Evolutionary conservation across 1,284 basidiomycete species (phyloP).

Genomic region (Cutaneotrichosporon mucoides): DNA sequence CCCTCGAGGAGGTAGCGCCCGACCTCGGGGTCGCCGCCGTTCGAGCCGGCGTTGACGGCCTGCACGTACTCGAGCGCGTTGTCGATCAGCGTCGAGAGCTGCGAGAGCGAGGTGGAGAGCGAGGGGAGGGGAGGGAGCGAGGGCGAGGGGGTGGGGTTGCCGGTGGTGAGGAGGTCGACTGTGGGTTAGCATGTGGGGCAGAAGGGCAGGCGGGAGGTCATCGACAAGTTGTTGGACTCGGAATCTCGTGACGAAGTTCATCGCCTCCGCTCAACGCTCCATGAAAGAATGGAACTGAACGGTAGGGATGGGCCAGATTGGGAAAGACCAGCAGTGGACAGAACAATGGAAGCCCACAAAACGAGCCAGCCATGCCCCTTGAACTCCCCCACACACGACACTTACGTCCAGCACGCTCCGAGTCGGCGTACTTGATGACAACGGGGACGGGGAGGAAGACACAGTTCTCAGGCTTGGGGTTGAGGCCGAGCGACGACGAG

Average conservation of each 20-base stretch:
- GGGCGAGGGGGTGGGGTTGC: constrained; percentile 36
- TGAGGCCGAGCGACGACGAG: constrained; percentile 62
- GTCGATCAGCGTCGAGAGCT: constrained; percentile 48
- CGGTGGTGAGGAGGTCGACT: constrained; percentile 70
- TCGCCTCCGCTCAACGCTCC: too few relatives aligned
- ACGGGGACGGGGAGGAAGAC: constrained; percentile 85
- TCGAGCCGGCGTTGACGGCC: constrained; percentile 71
- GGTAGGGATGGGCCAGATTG: too few relatives aligned
- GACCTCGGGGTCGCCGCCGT: constrained; percentile 77
- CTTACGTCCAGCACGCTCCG: constrained; percentile 79
- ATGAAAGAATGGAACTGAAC: too few relatives aligned
- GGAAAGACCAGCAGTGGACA: too few relatives aligned
- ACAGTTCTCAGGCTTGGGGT: constrained; percentile 84
- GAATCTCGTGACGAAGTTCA: too few relatives aligned
- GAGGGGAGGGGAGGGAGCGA: constrained; percentile 40
- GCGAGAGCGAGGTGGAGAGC: constrained; percentile 49
- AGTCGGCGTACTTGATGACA: constrained; percentile 71
- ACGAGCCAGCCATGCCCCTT: too few relatives aligned
- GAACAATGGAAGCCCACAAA: too few relatives aligned
- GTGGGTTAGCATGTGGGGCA: constrained; percentile 6
- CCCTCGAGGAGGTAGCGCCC: constrained; percentile 92
- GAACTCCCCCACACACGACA: constrained; percentile 25
- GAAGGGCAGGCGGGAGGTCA: too few relatives aligned
- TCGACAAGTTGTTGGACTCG: too few relatives aligned
- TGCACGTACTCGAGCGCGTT: constrained; percentile 80